Conservation (phyloP, 495 filamentous ascomycete species). For the Mytilinidion resinicola region DNA sequence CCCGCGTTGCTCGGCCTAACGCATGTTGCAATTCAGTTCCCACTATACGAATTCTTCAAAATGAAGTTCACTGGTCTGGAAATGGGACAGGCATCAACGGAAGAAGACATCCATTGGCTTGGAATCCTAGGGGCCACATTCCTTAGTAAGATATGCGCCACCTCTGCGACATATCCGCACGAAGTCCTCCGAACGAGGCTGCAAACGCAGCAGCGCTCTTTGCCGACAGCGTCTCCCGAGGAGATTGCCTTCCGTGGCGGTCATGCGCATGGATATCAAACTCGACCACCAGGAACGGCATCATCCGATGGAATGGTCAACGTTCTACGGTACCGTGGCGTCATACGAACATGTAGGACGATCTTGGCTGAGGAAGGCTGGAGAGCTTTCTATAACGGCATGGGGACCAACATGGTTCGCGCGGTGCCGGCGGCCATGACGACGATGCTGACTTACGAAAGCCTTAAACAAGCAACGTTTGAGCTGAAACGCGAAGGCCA, state of each 20-base stretch:
- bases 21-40: constrained; percentile 97
- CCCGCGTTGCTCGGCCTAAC: constrained; percentile 88
- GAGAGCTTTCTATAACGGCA: constrained; percentile 93
- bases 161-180: constrained; percentile 93
- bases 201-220: constrained; percentile 73
- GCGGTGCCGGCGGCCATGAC: constrained; percentile 93
- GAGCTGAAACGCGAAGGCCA: constrained; percentile 17
- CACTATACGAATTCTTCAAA: constrained; percentile 90
- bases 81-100: constrained; percentile 62
- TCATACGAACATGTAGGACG: constrained; percentile 73
- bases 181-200: constrained; percentile 87
- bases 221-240: constrained; percentile 47
- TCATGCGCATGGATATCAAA: constrained; percentile 36
- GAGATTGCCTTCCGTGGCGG: constrained; percentile 62
- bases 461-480: constrained; percentile 47
- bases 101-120: constrained; percentile 55
- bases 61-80: constrained; percentile 79
- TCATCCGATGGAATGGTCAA: constrained; percentile 54
- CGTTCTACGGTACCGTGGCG: constrained; percentile 68
- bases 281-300: constrained; percentile 42
- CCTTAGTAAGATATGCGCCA: constrained; percentile 89
- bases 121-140: constrained; percentile 86
- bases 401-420: constrained; percentile 96
- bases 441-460: constrained; percentile 96
- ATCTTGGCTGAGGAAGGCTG: constrained; percentile 91